Percentiles rank a stretch among this genome's conserved stretches.
Conservation (phyloP, 371 early-diverging fungal species). For the Zancudomyces culisetae region DNA sequence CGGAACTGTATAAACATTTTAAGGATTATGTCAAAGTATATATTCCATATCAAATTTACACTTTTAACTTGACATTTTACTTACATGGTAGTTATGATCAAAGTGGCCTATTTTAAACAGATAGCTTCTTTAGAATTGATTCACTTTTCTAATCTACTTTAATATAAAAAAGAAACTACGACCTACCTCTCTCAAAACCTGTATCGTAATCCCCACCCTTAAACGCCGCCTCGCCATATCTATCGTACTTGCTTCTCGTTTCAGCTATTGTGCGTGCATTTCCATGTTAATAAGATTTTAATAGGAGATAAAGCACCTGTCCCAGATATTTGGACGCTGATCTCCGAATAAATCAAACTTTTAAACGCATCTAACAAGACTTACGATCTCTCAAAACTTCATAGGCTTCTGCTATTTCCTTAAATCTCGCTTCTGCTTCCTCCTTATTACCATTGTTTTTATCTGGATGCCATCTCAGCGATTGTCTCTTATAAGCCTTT, state of each 20-base stretch:
- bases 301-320: neutral
- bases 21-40: neutral
- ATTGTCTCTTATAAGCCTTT: constrained; percentile 77
- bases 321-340: neutral
- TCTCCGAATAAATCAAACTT: neutral
- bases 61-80: no score
- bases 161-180: no score
- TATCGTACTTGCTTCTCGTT: constrained; percentile 60
- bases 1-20: constrained; percentile 9
- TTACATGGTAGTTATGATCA: neutral
- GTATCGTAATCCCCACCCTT: constrained; percentile 4
- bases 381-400: constrained; percentile 75
- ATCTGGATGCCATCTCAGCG: constrained; percentile 45
- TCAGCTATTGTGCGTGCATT: constrained; percentile 19
- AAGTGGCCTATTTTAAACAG: neutral
- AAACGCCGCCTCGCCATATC: constrained; percentile 72
- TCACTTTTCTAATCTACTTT: neutral
- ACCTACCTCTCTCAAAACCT: neutral
- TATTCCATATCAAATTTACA: no score
- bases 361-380: no score
- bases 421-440: constrained; percentile 45
- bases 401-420: constrained; percentile 73
- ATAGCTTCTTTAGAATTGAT: neutral
- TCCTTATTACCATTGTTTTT: constrained; percentile 43
- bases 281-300: neutral